phyloP scores from a whole-genome alignment of 179 eudicot species.

The Beta macrorhiza region DNA sequence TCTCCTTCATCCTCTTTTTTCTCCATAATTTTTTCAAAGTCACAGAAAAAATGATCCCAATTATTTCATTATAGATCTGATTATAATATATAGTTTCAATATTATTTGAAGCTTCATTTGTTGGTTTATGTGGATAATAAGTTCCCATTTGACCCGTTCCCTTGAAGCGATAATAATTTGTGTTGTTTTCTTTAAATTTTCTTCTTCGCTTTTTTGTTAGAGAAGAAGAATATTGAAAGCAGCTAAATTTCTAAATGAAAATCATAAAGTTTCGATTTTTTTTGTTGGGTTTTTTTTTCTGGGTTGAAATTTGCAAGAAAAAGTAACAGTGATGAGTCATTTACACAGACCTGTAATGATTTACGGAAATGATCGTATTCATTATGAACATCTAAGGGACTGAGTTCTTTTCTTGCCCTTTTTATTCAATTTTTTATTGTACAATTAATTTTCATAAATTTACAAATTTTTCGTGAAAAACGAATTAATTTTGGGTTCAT shows the following conservation, averaged over 20 bases:
- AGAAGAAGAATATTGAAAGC: neutral
- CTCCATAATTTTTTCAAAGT: neutral
- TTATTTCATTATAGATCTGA: neutral
- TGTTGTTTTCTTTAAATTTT: constrained; percentile 40
- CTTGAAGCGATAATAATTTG: constrained; percentile 66
- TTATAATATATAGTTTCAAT: neutral
- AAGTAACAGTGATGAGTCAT: constrained; percentile 52
- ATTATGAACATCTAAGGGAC: constrained; percentile 93
- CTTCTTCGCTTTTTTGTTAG: neutral
- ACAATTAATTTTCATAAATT: too few species aligned
- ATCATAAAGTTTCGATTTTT: too few species aligned
- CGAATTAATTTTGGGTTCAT: neutral
- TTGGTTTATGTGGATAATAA: constrained; percentile 56
- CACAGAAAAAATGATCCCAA: too few species aligned
- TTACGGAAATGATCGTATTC: constrained; percentile 83
- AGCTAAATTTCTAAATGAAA: neutral
- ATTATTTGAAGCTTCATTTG: constrained; percentile 4
- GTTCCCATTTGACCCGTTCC: constrained; percentile 82
- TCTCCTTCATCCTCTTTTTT: neutral
- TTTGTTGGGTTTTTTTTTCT: too few species aligned
- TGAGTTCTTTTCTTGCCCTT: constrained; percentile 32
- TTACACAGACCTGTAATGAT: constrained; percentile 86
- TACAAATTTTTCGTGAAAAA: too few species aligned
- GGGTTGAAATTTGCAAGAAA: neutral
- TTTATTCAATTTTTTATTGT: neutral